Evolutionary conservation across 2,329 filamentous ascomycete genomes (phyloP), one percentile per base, ranked within the genome.

Genomic region (Sporothrix dimorphospora): DNA sequence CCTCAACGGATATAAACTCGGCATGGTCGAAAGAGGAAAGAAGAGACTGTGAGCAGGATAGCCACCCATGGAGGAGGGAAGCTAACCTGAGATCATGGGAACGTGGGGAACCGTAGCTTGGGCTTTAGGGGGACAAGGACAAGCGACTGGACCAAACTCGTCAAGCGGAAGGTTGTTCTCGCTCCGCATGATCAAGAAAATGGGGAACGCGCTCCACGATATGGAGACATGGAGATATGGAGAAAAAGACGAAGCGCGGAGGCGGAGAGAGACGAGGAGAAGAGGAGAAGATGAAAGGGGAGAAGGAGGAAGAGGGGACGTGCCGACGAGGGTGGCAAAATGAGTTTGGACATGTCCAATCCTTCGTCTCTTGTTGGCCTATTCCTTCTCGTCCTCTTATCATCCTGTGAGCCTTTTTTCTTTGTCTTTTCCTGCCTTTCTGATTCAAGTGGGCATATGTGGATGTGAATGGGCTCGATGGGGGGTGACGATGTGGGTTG

Each of bases 131-230:
- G 57, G 34, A 16, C 21, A 53, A 24, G 40, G n/a, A 65, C n/a
- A 3, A 16, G n/a, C 12, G 14, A 47, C 30, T 34, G 30, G 6
- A 34, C 30, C 30, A 19, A 24, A 42, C 19, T 42, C 42, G 19
- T 19, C 5, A 21, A 9, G 30, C n/a, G 27, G 14, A 24, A 7
- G 34, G 16, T 12, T 47, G 14, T 42, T 53, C 2, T 68, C 66
- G 42, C 49, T 55, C 66, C 66, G 66, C 66, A 69, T 69, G 47
- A 69, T 69, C 49, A 42, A 53, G 66, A 69, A 42, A 42, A 69
- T 40, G 66, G 66, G 49, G 61, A 49, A 47, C 24, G 21, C 24
- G 40, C n/a, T 65, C n/a, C 51, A 55, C 51, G 24, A 30, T 55
- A 59, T 59, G 55, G 55, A 34, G 59, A 42, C 9, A n/a, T 42